Evolutionary conservation across 768 basidiomycete species (phyloP).

Genomic region (Ramaria sp.): DNA sequence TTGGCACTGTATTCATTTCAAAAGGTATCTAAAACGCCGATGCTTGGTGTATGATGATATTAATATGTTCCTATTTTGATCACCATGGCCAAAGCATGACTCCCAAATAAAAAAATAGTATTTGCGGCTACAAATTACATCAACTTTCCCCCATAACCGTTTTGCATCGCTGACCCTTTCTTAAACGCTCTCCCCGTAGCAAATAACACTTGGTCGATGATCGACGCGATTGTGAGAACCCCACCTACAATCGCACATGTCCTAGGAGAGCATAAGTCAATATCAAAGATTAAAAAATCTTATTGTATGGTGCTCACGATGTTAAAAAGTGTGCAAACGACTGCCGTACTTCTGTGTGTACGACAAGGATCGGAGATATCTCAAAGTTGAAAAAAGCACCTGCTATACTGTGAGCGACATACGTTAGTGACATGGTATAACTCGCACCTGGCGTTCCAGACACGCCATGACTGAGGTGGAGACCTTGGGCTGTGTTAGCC

Average conservation of each 20-base stretch:
- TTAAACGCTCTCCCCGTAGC: conserved; percentile 69
- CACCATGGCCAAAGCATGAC: neutral
- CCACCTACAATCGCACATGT: conserved; percentile 98
- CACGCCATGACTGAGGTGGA: conserved; percentile 66
- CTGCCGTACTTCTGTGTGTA: conserved; percentile 84
- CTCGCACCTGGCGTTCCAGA: conserved; percentile 55
- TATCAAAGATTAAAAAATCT: neutral
- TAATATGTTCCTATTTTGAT: too few relatives aligned
- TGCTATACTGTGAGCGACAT: conserved; percentile 9
- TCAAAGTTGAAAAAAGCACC: conserved; percentile 91
- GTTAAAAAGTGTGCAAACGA: conserved; percentile 98
- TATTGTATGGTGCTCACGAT: conserved; percentile 52
- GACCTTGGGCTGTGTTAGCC: conserved; percentile 44
- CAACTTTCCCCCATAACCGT: conserved; percentile 13
- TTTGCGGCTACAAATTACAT: conserved; percentile 10
- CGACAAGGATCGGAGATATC: conserved; percentile 91
- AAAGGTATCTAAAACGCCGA: too few relatives aligned
- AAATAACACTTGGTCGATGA: conserved; percentile 82
- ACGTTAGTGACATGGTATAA: conserved; percentile 1
- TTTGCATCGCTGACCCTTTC: conserved; percentile 31
- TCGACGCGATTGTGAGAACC: conserved; percentile 85
- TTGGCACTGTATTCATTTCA: too few relatives aligned
- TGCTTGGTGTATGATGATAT: neutral
- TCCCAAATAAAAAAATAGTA: neutral
- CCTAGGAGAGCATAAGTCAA: conserved; percentile 28